Evolutionary conservation across 495 filamentous ascomycete species (phyloP).

Genomic region (Penicillium steckii): DNA sequence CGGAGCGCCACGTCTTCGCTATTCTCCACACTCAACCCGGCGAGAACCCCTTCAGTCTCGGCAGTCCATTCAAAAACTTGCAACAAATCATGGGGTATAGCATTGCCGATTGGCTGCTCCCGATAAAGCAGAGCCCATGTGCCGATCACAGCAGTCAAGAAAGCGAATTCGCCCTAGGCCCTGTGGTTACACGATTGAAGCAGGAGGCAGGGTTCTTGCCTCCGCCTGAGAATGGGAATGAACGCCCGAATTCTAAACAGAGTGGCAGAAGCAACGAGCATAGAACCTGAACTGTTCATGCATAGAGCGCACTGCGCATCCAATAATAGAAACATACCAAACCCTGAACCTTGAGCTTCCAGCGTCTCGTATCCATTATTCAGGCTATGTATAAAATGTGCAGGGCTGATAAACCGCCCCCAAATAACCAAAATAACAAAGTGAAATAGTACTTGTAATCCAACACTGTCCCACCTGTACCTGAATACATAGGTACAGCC

Average conservation of each 20-base stretch:
- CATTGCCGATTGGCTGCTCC: slow-evolving; percentile 72
- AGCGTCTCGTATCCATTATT: not conserved
- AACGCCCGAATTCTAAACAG: slow-evolving; percentile 1
- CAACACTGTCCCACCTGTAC: not conserved
- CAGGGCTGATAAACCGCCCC: not conserved
- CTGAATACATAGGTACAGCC: not conserved
- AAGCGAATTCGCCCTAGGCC: slow-evolving; percentile 48
- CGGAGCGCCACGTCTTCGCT: slow-evolving; percentile 63
- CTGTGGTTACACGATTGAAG: slow-evolving; percentile 50
- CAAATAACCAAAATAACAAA: not conserved
- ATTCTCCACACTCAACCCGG: slow-evolving; percentile 70
- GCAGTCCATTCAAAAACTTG: slow-evolving; percentile 60
- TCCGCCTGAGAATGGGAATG: slow-evolving; percentile 7
- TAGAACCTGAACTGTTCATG: slow-evolving; percentile 2
- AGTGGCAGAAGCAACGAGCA: slow-evolving; percentile 2
- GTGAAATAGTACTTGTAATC: no score
- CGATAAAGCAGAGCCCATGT: slow-evolving; percentile 66
- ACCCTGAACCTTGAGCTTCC: not conserved
- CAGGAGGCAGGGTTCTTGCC: slow-evolving; percentile 43
- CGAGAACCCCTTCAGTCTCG: slow-evolving; percentile 79
- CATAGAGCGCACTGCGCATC: not conserved
- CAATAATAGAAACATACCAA: not conserved
- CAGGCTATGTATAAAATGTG: not conserved
- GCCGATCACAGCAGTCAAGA: slow-evolving; percentile 45
- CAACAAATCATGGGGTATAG: slow-evolving; percentile 70